Conservation (phyloP, 768 basidiomycete genomes). For the Suillus decipiens region DNA sequence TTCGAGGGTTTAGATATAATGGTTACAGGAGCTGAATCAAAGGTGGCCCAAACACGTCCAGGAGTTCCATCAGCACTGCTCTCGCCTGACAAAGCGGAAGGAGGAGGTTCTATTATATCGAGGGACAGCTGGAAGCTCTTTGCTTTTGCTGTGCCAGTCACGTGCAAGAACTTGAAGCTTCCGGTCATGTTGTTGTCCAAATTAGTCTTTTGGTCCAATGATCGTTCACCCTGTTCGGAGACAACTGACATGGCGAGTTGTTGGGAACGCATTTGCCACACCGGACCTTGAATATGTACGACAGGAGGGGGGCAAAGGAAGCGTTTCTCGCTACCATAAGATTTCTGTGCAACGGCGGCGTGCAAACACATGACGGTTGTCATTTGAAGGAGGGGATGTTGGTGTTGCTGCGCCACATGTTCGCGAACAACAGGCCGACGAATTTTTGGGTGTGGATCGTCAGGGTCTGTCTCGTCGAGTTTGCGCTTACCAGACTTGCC, state of each 20-base stretch:
- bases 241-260: conserved; percentile 86
- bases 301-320: conserved; percentile 93
- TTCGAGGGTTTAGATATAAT: conserved; percentile 98
- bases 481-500: conserved; percentile 69
- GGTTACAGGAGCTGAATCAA: conserved; percentile 89
- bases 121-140: conserved; percentile 88
- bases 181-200: conserved; percentile 84
- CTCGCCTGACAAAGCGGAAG: conserved; percentile 47
- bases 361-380: conserved; percentile 89
- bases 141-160: conserved; percentile 84
- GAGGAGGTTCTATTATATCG: conserved; percentile 78
- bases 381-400: conserved; percentile 79
- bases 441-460: conserved; percentile 74
- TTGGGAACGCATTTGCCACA: conserved; percentile 80
- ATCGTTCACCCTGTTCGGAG: conserved; percentile 79
- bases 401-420: conserved; percentile 54
- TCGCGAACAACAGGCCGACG: conserved; percentile 83
- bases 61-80: conserved; percentile 32
- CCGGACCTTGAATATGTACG: conserved; percentile 88
- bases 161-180: conserved; percentile 90
- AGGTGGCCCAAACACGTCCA: conserved; percentile 86
- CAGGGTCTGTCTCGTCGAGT: conserved; percentile 60
- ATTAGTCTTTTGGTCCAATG: conserved; percentile 81
- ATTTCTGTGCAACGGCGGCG: conserved; percentile 94
- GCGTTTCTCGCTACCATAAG: conserved; percentile 93